Evolutionary conservation across 2,329 filamentous ascomycete genomes (phyloP), one percentile per base, ranked within the genome.

Genomic region (Lachnellula arida): DNA sequence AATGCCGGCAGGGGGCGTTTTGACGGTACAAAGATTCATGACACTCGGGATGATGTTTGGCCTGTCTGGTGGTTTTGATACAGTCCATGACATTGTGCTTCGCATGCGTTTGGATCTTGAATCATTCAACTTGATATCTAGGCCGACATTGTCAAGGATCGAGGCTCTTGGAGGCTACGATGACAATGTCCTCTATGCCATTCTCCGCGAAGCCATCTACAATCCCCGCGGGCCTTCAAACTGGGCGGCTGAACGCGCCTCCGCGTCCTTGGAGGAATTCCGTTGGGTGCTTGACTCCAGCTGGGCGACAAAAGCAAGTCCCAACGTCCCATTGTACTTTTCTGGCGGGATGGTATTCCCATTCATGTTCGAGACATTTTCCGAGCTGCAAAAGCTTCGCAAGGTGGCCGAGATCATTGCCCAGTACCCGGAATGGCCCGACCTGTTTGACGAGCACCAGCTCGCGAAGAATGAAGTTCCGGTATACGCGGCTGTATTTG

Each of bases 341-440:
- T 91, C 89, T 0, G 91, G 92, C 57, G 93, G 97, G 74, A 97
- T 96, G 91, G 82, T 96, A 51, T 96, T 85, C 70, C 87, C 88
- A 1, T 87, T 89, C 72, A 88, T 92, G 79, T 92, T 96, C 63
- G 84, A 91, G 37, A 86, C 86, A 15, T 93, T 90, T 67, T 77
- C 83, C 0, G 91, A 95, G 70, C 81, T 97, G 17, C 74, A 74
- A n/a, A 76, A 82, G 55, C 73, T 97, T 47, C 81, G 80, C 53
- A 76, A 82, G 11, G 86, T 85, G 0, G 91, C 90, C 0, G 76
- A 92, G 8, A 77, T 85, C 22, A 77, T 97, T 25, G 92, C 92
- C 0, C 67, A 76, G 0, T 81, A 81, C 46, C 72, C 79, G 4
- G 80, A 86, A 58, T 97, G 93, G 92, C 81, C 86, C 2, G 74